Evolutionary conservation across 345 rosid genomes (phyloP).

Genomic region (Salix koriyanagi): DNA sequence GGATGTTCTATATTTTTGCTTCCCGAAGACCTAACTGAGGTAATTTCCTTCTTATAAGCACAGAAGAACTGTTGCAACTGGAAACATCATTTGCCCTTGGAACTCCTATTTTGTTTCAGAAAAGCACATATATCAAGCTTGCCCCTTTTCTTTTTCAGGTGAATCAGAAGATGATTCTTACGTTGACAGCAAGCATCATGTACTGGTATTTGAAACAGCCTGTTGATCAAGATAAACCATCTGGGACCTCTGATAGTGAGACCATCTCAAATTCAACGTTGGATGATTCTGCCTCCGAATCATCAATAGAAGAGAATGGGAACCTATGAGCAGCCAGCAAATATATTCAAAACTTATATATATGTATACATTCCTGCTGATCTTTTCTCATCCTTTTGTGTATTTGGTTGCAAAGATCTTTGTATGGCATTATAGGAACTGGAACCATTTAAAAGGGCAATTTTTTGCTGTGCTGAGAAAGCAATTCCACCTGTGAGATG

Average conservation of each 20-base stretch:
- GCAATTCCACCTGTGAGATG: too few relatives aligned
- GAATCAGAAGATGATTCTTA: conserved; percentile 96
- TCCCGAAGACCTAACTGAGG: conserved; percentile 96
- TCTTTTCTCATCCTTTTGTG: background rate
- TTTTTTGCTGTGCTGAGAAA: background rate
- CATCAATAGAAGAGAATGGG: conserved; percentile 58
- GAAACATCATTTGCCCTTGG: too few relatives aligned
- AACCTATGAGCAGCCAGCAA: conserved; percentile 18
- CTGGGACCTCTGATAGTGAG: conserved; percentile 66
- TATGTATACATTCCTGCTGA: background rate
- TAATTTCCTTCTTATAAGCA: conserved; percentile 14
- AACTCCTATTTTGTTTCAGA: too few relatives aligned
- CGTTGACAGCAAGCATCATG: conserved; percentile 90
- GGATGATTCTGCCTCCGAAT: conserved; percentile 80
- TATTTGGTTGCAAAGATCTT: conserved; percentile 1
- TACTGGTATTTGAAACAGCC: conserved; percentile 87
- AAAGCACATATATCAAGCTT: too few relatives aligned
- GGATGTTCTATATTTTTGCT: conserved; percentile 96
- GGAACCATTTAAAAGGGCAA: background rate
- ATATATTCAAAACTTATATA: background rate
- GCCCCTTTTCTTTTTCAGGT: conserved; percentile 42
- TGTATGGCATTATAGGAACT: background rate
- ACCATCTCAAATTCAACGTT: conserved; percentile 63
- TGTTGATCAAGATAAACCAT: conserved; percentile 46
- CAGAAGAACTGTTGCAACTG: too few relatives aligned